Conservation (phyloP, 1,284 basidiomycete genomes). For the Cutaneotrichosporon dermatis region DNA sequence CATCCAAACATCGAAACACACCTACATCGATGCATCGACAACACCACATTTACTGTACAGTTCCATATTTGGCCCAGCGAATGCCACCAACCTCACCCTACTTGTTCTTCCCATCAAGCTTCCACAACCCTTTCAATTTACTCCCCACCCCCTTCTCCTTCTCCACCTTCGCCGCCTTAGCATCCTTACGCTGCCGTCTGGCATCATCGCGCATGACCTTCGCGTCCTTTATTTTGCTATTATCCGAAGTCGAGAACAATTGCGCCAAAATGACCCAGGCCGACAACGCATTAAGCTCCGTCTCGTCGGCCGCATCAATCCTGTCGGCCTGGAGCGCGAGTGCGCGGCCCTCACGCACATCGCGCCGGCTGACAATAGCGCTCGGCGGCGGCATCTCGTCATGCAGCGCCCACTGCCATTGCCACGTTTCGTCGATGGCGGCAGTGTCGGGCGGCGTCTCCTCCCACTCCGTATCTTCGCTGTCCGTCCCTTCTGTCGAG, state of each 20-base stretch:
- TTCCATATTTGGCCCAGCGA: no score
- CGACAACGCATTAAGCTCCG: slow-evolving; percentile 15
- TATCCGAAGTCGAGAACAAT: background rate
- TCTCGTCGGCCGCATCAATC: slow-evolving; percentile 35
- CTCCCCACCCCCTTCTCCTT: background rate
- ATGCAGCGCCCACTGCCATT: slow-evolving; percentile 46
- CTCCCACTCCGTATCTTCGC: background rate
- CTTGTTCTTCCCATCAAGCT: no score
- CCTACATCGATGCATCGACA: no score
- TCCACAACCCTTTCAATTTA: background rate
- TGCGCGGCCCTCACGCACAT: slow-evolving; percentile 42
- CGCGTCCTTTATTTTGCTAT: slow-evolving; percentile 4
- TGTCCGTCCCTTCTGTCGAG: background rate
- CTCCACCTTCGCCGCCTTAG: background rate
- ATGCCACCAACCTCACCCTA: no score
- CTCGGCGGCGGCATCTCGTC: slow-evolving; percentile 49
- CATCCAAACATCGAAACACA: no score
- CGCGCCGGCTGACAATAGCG: slow-evolving; percentile 45
- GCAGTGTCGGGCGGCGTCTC: background rate
- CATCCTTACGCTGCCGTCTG: background rate
- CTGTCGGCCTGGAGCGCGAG: slow-evolving; percentile 46
- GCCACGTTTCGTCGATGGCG: slow-evolving; percentile 21
- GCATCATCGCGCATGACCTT: background rate
- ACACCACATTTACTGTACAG: no score
- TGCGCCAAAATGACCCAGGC: slow-evolving; percentile 11